Evolutionary conservation across 805 yeast species (phyloP).

Genomic region (Grigorovia jiainica): DNA sequence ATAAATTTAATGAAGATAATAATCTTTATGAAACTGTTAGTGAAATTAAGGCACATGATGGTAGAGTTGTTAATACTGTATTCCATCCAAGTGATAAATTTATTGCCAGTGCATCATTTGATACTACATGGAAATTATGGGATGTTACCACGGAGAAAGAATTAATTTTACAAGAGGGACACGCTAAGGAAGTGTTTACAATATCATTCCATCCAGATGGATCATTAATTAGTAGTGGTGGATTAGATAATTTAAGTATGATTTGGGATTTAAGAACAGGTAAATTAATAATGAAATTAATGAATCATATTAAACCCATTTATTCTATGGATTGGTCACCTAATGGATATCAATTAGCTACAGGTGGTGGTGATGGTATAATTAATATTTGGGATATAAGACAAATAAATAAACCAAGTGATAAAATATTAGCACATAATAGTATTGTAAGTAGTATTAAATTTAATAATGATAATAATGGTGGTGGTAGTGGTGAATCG

Average conservation of each 20-base stretch:
- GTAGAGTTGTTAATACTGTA: slow-evolving; percentile 50
- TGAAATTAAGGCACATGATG: slow-evolving; percentile 35
- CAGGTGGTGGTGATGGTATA: slow-evolving; percentile 77
- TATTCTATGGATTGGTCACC: slow-evolving; percentile 65
- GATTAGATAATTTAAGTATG: slow-evolving; percentile 61
- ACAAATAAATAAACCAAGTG: slow-evolving; percentile 13
- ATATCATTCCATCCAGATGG: slow-evolving; percentile 70
- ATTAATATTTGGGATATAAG: slow-evolving; percentile 85
- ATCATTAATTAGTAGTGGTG: slow-evolving; percentile 63
- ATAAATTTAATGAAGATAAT: slow-evolving; percentile 18
- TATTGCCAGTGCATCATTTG: slow-evolving; percentile 68
- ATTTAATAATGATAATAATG: slow-evolving; percentile 39
- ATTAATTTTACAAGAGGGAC: slow-evolving; percentile 75
- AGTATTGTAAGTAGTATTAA: slow-evolving; percentile 59
- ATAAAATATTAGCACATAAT: slow-evolving; percentile 61
- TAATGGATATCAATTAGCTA: slow-evolving; percentile 66
- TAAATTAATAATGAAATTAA: slow-evolving; percentile 43
- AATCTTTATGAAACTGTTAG: slow-evolving; percentile 14
- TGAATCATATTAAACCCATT: slow-evolving; percentile 65
- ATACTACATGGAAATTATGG: slow-evolving; percentile 85
- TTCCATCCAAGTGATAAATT: slow-evolving; percentile 56
- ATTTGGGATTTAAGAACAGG: slow-evolving; percentile 89
- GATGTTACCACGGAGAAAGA: slow-evolving; percentile 45
- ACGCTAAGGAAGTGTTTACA: slow-evolving; percentile 58
- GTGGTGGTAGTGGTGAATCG: slow-evolving; percentile 38